These are phyloP conservation scores for Lupinus albus DNA, from an alignment of 306 rosid species.

Conservation along the genomic window DNA sequence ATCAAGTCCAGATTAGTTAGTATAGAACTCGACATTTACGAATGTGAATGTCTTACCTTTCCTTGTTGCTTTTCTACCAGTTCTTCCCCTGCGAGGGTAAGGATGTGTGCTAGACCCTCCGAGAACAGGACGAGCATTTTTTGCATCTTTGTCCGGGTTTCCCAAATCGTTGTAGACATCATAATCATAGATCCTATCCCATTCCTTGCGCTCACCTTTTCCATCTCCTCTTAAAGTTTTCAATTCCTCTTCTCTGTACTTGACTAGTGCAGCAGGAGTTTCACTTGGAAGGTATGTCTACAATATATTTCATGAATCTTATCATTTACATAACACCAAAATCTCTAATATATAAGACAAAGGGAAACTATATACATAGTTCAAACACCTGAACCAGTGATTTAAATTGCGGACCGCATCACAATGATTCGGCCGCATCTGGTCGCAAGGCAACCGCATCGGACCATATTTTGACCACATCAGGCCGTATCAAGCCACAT, in stretches of 20 bases:
- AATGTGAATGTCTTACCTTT: conserved; percentile 45
- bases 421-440: too few species aligned
- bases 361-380: too few species aligned
- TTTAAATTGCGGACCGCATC: too few species aligned
- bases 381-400: too few species aligned
- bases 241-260: conserved; percentile 63
- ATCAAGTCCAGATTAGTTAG: not conserved
- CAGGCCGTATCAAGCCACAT: too few species aligned
- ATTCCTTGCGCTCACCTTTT: conserved; percentile 59
- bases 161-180: conserved; percentile 71
- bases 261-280: conserved; percentile 56
- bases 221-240: conserved; percentile 66
- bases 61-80: conserved; percentile 48
- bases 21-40: too few species aligned
- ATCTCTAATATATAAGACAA: too few species aligned
- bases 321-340: too few species aligned
- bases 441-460: too few species aligned
- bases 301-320: not conserved
- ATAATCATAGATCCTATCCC: conserved; percentile 75
- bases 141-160: conserved; percentile 41
- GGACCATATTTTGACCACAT: too few species aligned
- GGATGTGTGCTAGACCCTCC: conserved; percentile 65
- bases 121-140: conserved; percentile 54
- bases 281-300: conserved; percentile 68
- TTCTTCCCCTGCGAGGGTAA: conserved; percentile 79